Percentiles rank a stretch among this genome's conserved stretches.
phyloP scores from a whole-genome alignment of 768 basidiomycete genomes.

The Trametes coccinea region DNA sequence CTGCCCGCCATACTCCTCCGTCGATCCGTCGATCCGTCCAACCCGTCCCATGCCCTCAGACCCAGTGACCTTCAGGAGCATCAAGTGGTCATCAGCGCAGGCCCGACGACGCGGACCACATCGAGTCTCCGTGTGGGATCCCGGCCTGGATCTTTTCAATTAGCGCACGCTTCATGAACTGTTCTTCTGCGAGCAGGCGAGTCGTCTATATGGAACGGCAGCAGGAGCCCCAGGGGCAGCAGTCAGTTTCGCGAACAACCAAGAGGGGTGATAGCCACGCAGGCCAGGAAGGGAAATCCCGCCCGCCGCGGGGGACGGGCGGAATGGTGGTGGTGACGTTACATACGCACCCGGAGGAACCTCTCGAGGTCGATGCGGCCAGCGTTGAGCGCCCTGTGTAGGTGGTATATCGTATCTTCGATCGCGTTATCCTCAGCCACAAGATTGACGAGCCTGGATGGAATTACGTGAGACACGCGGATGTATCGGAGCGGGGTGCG shows the following conservation, averaged over 20 bases:
- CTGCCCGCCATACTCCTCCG: not conserved
- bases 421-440: slow-evolving; percentile 99
- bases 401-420: slow-evolving; percentile 97
- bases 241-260: slow-evolving; percentile 5
- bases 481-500: slow-evolving; percentile 8
- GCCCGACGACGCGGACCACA: slow-evolving; percentile 17
- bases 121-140: slow-evolving; percentile 47
- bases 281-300: slow-evolving; percentile 22
- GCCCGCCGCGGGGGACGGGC: slow-evolving; percentile 11
- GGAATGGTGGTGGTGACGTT: slow-evolving; percentile 4
- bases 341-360: slow-evolving; percentile 76
- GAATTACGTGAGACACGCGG: not conserved
- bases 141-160: slow-evolving; percentile 84
- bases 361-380: slow-evolving; percentile 92
- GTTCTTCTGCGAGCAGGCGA: slow-evolving; percentile 88
- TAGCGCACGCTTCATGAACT: slow-evolving; percentile 94
- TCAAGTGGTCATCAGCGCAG: slow-evolving; percentile 11
- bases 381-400: slow-evolving; percentile 89
- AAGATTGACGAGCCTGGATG: slow-evolving; percentile 80
- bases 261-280: slow-evolving; percentile 19
- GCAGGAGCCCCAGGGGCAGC: slow-evolving; percentile 14
- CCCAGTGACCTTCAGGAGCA: not conserved
- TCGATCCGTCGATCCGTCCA: not conserved
- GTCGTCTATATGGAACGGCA: slow-evolving; percentile 53
- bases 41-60: not conserved